Percentiles rank a stretch among this genome's conserved stretches.
phyloP scores from a whole-genome alignment of 441 rosid species.

The Gossypium schwendimanii region DNA sequence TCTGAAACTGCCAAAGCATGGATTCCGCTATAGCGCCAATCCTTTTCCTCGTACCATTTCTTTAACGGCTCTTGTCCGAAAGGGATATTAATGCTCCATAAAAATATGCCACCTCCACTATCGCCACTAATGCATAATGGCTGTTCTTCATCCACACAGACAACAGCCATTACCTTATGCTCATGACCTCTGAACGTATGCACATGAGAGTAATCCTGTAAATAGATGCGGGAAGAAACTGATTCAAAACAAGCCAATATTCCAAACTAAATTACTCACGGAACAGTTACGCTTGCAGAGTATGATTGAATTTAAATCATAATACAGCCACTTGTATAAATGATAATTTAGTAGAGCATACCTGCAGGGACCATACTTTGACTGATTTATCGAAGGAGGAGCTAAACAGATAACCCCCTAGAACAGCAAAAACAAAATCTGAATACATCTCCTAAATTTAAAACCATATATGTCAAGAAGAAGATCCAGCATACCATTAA shows the following conservation, averaged over 20 bases:
- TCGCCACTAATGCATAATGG: conserved; percentile 76
- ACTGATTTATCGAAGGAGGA: conserved; percentile 75
- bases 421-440: conserved; percentile 25
- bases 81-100: conserved; percentile 56
- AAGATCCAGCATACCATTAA: background rate
- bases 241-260: conserved; percentile 3
- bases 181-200: conserved; percentile 81
- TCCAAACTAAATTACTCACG: background rate
- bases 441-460: conserved; percentile 13
- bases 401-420: conserved; percentile 79
- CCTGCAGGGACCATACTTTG: conserved; percentile 81
- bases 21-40: conserved; percentile 92
- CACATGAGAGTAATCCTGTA: conserved; percentile 75
- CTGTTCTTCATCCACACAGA: conserved; percentile 53
- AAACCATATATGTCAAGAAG: background rate
- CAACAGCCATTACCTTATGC: conserved; percentile 71
- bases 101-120: conserved; percentile 77
- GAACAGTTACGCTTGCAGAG: background rate
- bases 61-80: conserved; percentile 55
- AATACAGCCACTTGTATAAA: background rate
- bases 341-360: conserved; percentile 17
- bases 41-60: conserved; percentile 78
- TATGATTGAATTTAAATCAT: background rate
- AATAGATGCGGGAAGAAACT: conserved; percentile 7
- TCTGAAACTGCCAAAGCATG: conserved; percentile 64